These are phyloP conservation scores for Lepidopterella palustris DNA, from an alignment of 495 filamentous ascomycete genomes.

Conservation along the genomic window DNA sequence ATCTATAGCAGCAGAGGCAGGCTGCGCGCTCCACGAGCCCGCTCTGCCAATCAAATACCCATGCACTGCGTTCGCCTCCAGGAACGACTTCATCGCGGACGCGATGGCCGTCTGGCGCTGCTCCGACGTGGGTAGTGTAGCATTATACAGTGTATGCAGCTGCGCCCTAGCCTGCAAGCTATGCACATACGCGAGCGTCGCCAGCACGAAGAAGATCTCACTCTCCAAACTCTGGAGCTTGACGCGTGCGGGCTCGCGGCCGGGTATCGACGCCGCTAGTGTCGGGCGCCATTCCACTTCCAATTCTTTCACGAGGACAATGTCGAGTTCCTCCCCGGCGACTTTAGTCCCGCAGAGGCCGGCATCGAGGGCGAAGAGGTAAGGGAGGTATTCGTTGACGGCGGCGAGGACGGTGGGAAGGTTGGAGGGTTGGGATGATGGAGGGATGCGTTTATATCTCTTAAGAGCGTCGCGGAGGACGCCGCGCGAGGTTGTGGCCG, in stretches of 20 bases:
- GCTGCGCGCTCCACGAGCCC: constrained; percentile 32
- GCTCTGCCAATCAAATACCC: constrained; percentile 53
- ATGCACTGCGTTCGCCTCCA: constrained; percentile 75
- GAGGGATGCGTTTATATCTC: constrained; percentile 69
- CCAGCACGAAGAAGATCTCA: constrained; percentile 72
- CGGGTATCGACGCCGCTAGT: constrained; percentile 52
- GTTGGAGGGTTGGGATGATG: constrained; percentile 56
- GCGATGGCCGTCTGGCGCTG: constrained; percentile 62
- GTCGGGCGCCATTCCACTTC: constrained; percentile 78
- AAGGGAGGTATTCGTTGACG: constrained; percentile 70
- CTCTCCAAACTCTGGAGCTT: constrained; percentile 70
- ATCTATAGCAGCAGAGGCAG: constrained; percentile 43
- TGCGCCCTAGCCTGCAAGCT: constrained; percentile 60
- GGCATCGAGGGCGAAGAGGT: constrained; percentile 65
- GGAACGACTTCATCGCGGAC: constrained; percentile 67
- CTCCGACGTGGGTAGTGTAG: constrained; percentile 54
- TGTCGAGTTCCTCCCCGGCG: constrained; percentile 56
- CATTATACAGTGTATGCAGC: constrained; percentile 49
- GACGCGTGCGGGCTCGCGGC: constrained; percentile 53
- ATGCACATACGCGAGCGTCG: constrained; percentile 67
- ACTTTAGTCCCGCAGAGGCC: constrained; percentile 50
- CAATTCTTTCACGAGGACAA: constrained; percentile 53
- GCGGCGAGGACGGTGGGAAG: constrained; percentile 60
- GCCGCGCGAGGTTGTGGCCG: constrained; percentile 69
- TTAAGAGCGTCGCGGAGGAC: constrained; percentile 73